phyloP scores from a whole-genome alignment of 1,284 basidiomycete species.

The Agaricales sp. region DNA sequence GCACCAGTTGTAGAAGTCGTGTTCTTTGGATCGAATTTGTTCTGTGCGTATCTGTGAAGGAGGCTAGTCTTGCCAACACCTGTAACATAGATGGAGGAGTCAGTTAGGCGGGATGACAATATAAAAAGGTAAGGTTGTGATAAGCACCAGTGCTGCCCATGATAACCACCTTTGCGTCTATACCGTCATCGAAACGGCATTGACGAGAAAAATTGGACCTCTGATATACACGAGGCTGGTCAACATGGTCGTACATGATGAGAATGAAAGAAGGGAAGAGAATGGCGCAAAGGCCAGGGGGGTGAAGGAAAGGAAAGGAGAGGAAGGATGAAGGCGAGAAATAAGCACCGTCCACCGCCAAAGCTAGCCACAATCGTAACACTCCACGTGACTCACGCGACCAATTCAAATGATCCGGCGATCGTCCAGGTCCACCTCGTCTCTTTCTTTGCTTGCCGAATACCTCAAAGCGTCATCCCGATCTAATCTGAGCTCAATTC shows the following conservation, averaged over 20 bases:
- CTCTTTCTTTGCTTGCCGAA: no score
- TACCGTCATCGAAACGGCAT: constrained; percentile 44
- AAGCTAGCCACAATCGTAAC: no score
- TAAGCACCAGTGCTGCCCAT: constrained; percentile 85
- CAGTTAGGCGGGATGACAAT: constrained; percentile 8
- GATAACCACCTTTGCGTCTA: constrained; percentile 95
- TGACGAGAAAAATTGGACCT: constrained; percentile 5
- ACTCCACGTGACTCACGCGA: no score
- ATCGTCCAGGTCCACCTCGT: no score
- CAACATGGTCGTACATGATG: constrained; percentile 11
- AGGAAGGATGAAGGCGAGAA: constrained; percentile 14
- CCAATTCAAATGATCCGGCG: no score
- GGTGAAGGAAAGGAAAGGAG: constrained; percentile 14
- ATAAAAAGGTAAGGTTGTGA: constrained; percentile 7
- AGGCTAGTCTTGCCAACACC: constrained; percentile 95
- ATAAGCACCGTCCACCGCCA: constrained; percentile 5
- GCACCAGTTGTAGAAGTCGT: constrained; percentile 91
- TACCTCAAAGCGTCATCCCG: no score
- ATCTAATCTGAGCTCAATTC: no score
- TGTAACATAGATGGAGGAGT: constrained; percentile 18
- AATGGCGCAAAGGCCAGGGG: constrained; percentile 10
- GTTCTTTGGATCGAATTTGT: constrained; percentile 79
- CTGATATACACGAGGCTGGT: not conserved
- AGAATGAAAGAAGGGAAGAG: constrained; percentile 14
- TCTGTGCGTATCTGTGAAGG: constrained; percentile 86